Base-by-base conservation (phyloP, 208 protist genomes). In the Acanthamoeba lugdunensis region DNA sequence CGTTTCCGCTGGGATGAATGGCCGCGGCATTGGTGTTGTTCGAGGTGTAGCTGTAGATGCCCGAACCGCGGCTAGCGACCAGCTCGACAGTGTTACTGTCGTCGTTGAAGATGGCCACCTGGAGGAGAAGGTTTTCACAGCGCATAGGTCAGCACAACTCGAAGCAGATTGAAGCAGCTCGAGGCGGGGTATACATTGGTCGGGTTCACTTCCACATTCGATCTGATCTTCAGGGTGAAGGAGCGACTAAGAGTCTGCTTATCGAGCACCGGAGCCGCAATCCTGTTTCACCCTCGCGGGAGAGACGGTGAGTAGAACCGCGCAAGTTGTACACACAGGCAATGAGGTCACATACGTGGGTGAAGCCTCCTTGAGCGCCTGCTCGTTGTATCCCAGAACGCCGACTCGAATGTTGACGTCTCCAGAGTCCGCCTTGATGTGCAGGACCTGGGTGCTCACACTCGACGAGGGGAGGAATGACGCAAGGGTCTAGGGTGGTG, bases 51-150 rank as follows among this genome's bases (percentile, higher is more conserved):
- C 28, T 41, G 65, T 93, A 93, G 65, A 93, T 63, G 52, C 89
- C 89, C 28, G 89, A 93, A 25, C 89, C 89, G 48, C 33, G 30
- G 28, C 67, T 73, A 37, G 71, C 50, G 9, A 50, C 30, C 21
- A 93, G 6, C 25, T 54, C 37, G 28, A 93, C 89, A 16, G 71
- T 63, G 14, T 81, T 93, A 41, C 71, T 75, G 18, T 48, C 65
- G 81, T 93, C 89, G 28, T 93, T 93, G 41, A 69, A 81, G 23
- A 93, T 52, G 16, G 89, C 61, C 13, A 81, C 89, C 89, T 93
- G 75, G 4, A 23, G 25, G 23, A 65, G 8, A 16, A 73, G 3
- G 13, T 4, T 23, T 33, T 9, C 21, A 8, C 18, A 88, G 54
- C 37, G 41, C 45, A 82, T 1, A 54, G 21, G 4, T 82, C 28